Evolutionary conservation across 2,329 filamentous ascomycete species (phyloP), one percentile per base, ranked within the genome.

Genomic region (Diaporthe vaccinii): DNA sequence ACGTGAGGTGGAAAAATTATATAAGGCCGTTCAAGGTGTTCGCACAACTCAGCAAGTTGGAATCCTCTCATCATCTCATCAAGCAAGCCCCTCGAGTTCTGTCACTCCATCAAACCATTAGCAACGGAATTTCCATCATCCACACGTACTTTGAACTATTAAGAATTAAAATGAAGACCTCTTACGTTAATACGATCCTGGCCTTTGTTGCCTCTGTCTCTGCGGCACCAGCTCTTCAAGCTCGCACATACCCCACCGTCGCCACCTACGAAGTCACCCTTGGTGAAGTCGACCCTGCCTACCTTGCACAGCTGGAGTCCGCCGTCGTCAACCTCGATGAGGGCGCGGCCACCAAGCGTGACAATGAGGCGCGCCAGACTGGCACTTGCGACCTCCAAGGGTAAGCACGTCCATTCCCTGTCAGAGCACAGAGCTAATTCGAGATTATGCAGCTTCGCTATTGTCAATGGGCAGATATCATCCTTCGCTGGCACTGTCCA

Each of bases 321-420:
- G 72, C 53, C 49, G 72, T 68, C 4, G 61, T 74, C 10, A 67
- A 51, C 51, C 72, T 74, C 36, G 72, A 74, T 17, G 49, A 53
- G 8, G 36, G 7, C 4, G 34, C 36, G 7, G 10, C 25, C 17
- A 36, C 28, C 22, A 68, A 34, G 59, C 72, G 72, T 17, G 39
- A 58, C 25, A 31, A 39, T 25, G 72, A 74, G 61, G 49, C 49
- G 2, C 72, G 72, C 17, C 58, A 74, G 61, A 9, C 25, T 22
- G 61, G 72, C 28, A 74, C 72, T 25, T 74, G 72, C 28, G 51
- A 46, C 46, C 59, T 74, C 36, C 72, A 74, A 15, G 72, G 72
- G 72, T 68, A 58, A 74, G 59, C 44, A 1, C 25, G 4, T 20
- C 58, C n/a, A 3, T 4, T 28, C 4, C 28, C 5, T n/a, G 17